These are phyloP conservation scores for Starmera quercuum DNA, from an alignment of 805 yeast species.

Conservation along the genomic window DNA sequence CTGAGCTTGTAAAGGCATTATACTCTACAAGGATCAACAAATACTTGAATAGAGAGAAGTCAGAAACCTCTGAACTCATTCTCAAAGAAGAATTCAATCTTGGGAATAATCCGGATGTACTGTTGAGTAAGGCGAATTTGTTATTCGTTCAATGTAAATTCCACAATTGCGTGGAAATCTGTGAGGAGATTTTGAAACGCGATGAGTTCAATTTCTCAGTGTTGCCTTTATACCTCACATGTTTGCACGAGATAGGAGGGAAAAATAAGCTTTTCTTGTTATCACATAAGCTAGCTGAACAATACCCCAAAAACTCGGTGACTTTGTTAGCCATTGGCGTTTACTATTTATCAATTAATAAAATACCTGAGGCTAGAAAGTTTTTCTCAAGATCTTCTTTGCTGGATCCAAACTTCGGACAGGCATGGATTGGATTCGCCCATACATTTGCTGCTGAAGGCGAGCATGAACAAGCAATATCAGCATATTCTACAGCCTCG, in stretches of 20 bases:
- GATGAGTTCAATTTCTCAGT: conserved; percentile 70
- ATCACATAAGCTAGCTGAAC: conserved; percentile 81
- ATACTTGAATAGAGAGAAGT: conserved; percentile 49
- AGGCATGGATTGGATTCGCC: conserved; percentile 98
- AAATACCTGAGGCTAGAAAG: conserved; percentile 75
- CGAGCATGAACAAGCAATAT: conserved; percentile 97
- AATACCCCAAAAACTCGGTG: conserved; percentile 70
- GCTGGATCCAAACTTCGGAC: conserved; percentile 82
- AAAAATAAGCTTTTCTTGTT: conserved; percentile 71
- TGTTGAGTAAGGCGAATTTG: conserved; percentile 61
- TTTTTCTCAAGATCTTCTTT: conserved; percentile 86
- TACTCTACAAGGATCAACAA: conserved; percentile 75
- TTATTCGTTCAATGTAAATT: conserved; percentile 71
- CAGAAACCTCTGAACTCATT: conserved; percentile 57
- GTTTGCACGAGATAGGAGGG: conserved; percentile 78
- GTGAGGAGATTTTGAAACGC: conserved; percentile 44
- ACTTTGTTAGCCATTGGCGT: conserved; percentile 93
- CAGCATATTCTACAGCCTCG: conserved; percentile 95
- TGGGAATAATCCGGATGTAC: conserved; percentile 60
- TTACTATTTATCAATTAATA: conserved; percentile 70
- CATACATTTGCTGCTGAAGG: conserved; percentile 97
- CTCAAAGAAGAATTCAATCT: conserved; percentile 68
- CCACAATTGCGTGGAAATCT: conserved; percentile 64
- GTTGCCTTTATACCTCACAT: conserved; percentile 73
- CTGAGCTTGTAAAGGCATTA: conserved; percentile 68